Percentiles rank a stretch among this genome's conserved stretches.
Evolutionary conservation across 768 basidiomycete species (phyloP).

Genomic region (Polyporus arcularius): DNA sequence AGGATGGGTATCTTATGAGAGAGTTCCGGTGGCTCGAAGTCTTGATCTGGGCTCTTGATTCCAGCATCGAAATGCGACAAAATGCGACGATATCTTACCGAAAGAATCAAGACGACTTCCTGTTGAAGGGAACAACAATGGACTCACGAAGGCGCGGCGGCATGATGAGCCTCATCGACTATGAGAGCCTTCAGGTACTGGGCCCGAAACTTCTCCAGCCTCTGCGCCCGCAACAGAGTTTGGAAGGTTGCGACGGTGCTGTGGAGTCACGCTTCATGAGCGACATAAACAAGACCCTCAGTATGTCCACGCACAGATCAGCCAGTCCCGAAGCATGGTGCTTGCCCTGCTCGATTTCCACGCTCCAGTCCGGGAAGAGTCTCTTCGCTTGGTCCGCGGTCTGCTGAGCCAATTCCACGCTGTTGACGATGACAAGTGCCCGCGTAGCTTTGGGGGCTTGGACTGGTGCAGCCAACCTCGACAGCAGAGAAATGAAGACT

Average conservation of each 20-base stretch:
- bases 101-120: background rate
- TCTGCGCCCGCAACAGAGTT: conserved; percentile 64
- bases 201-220: conserved; percentile 78
- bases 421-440: conserved; percentile 86
- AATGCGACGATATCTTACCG: conserved; percentile 71
- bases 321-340: conserved; percentile 77
- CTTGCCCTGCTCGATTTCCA: conserved; percentile 94
- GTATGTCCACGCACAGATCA: conserved; percentile 68
- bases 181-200: conserved; percentile 70
- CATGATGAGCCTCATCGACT: conserved; percentile 94
- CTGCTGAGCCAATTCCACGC: conserved; percentile 86
- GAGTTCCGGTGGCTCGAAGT: conserved; percentile 38
- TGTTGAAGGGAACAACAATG: conserved; percentile 11
- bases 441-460: conserved; percentile 47
- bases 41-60: conserved; percentile 56
- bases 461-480: conserved; percentile 52
- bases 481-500: conserved; percentile 83
- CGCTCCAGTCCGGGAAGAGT: conserved; percentile 69
- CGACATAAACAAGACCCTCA: background rate
- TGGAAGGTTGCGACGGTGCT: conserved; percentile 92
- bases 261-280: background rate
- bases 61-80: conserved; percentile 78
- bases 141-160: conserved; percentile 81
- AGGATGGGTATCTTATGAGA: conserved; percentile 73
- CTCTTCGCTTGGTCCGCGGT: conserved; percentile 70